Conservation (phyloP, 345 rosid species). For the Lagerstroemia speciosa region DNA sequence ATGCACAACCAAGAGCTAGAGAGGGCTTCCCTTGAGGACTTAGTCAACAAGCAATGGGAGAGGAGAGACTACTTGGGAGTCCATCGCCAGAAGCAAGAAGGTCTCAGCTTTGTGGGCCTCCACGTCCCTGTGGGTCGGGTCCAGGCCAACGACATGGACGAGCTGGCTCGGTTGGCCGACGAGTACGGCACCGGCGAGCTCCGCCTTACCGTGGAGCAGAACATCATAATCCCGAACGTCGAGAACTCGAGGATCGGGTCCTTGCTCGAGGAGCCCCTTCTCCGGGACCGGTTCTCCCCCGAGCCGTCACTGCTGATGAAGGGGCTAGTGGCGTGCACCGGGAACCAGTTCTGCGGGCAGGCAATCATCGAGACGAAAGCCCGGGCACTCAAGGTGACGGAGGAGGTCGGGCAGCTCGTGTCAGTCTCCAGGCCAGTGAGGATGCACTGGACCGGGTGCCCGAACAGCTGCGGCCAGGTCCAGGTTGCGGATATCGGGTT, state of each 20-base stretch:
- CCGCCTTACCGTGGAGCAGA: slow-evolving; percentile 84
- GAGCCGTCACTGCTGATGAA: slow-evolving; percentile 77
- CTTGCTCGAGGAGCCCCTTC: slow-evolving; percentile 52
- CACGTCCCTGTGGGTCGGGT: slow-evolving; percentile 85
- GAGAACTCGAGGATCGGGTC: slow-evolving; percentile 62
- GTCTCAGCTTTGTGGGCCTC: slow-evolving; percentile 70
- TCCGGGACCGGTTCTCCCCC: slow-evolving; percentile 51
- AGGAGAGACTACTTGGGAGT: slow-evolving; percentile 81
- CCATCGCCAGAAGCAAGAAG: slow-evolving; percentile 82
- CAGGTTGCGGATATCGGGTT: slow-evolving; percentile 95
- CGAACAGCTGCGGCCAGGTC: slow-evolving; percentile 80
- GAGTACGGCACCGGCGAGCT: slow-evolving; percentile 76
- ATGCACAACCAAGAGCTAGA: slow-evolving; percentile 57
- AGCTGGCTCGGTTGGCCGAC: slow-evolving; percentile 70
- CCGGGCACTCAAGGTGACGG: slow-evolving; percentile 73
- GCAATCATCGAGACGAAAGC: slow-evolving; percentile 91
- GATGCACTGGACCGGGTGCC: slow-evolving; percentile 99
- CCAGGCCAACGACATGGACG: slow-evolving; percentile 91
- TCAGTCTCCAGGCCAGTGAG: slow-evolving; percentile 51
- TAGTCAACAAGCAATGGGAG: slow-evolving; percentile 68
- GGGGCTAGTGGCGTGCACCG: slow-evolving; percentile 89
- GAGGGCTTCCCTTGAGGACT: slow-evolving; percentile 55
- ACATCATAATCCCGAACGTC: slow-evolving; percentile 76
- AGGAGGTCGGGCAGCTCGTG: slow-evolving; percentile 73
- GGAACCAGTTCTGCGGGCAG: slow-evolving; percentile 89